A percentile compares a stretch with the other conserved stretches of the same genome.
phyloP scores from a whole-genome alignment of 768 basidiomycete genomes.

The Leccinum boreale region DNA sequence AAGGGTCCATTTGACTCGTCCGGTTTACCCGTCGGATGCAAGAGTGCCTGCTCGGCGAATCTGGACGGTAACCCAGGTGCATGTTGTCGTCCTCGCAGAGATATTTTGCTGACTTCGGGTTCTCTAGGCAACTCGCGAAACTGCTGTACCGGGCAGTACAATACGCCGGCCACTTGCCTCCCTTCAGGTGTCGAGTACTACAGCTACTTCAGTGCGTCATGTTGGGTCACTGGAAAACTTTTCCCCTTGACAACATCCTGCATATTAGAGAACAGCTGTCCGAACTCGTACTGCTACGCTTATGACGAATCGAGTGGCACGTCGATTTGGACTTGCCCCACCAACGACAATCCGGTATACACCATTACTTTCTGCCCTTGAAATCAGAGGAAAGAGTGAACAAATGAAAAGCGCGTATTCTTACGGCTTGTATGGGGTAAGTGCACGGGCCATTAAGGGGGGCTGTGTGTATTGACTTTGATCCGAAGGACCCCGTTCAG shows the following conservation, averaged over 20 bases:
- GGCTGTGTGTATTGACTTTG: too few species aligned
- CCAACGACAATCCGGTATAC: slow-evolving; percentile 35
- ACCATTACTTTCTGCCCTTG: slow-evolving; percentile 46
- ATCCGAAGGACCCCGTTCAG: too few species aligned
- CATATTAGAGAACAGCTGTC: slow-evolving; percentile 38
- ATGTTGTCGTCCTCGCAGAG: not conserved
- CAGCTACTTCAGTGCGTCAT: slow-evolving; percentile 43
- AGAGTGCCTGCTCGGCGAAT: slow-evolving; percentile 50
- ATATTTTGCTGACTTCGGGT: not conserved
- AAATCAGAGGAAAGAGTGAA: not conserved
- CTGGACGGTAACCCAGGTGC: slow-evolving; percentile 33
- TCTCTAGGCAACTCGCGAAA: slow-evolving; percentile 52
- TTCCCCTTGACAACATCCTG: too few species aligned
- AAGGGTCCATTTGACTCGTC: slow-evolving; percentile 50
- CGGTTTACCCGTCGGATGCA: slow-evolving; percentile 60
- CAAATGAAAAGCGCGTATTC: too few species aligned
- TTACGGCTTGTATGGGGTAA: too few species aligned
- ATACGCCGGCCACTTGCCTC: slow-evolving; percentile 55
- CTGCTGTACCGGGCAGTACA: slow-evolving; percentile 59
- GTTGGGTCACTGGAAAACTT: too few species aligned
- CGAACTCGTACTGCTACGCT: slow-evolving; percentile 49
- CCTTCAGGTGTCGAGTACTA: slow-evolving; percentile 40
- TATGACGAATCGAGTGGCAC: slow-evolving; percentile 48
- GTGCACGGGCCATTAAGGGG: too few species aligned
- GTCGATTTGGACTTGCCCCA: slow-evolving; percentile 44